A percentile compares a stretch with the other conserved stretches of the same genome.
phyloP scores from a whole-genome alignment of 495 filamentous ascomycete genomes.

The Aspergillus coremiiformis region DNA sequence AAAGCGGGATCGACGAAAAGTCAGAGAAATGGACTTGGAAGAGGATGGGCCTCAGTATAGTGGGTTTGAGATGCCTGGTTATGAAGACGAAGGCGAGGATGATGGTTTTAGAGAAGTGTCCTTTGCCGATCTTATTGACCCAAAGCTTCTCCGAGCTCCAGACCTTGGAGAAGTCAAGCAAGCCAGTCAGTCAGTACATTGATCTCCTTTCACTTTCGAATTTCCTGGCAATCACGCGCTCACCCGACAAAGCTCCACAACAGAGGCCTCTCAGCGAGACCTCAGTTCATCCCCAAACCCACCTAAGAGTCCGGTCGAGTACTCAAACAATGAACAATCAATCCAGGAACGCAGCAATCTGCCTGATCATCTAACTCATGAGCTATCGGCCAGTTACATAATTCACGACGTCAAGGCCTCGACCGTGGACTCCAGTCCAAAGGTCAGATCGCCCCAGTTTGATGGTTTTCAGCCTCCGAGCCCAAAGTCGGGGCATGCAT shows the following conservation, averaged over 20 bases:
- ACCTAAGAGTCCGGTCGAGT: neutral
- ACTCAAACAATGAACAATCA: constrained; percentile 3
- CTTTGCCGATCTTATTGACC: constrained; percentile 53
- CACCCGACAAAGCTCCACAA: constrained; percentile 30
- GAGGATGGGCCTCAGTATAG: constrained; percentile 53
- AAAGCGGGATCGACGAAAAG: constrained; percentile 52
- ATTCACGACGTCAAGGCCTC: neutral
- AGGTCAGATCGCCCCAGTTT: constrained; percentile 16
- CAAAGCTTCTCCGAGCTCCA: constrained; percentile 48
- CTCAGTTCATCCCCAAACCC: constrained; percentile 1
- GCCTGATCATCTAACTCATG: neutral
- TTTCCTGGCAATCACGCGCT: constrained; percentile 23
- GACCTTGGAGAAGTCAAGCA: constrained; percentile 17
- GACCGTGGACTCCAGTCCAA: constrained; percentile 5
- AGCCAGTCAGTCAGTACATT: constrained; percentile 40
- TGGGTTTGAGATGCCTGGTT: constrained; percentile 61
- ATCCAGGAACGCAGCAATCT: neutral
- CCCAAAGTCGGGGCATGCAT: neutral
- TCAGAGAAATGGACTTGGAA: constrained; percentile 42
- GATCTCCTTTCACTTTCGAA: constrained; percentile 25
- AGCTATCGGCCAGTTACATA: neutral
- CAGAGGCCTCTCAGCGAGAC: constrained; percentile 22
- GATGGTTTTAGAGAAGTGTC: constrained; percentile 45
- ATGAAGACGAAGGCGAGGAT: constrained; percentile 47
- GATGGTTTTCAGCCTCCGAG: constrained; percentile 12